Evolutionary conservation across 2,329 filamentous ascomycete species (phyloP).

Genomic region (Didymosphaeria variabile): DNA sequence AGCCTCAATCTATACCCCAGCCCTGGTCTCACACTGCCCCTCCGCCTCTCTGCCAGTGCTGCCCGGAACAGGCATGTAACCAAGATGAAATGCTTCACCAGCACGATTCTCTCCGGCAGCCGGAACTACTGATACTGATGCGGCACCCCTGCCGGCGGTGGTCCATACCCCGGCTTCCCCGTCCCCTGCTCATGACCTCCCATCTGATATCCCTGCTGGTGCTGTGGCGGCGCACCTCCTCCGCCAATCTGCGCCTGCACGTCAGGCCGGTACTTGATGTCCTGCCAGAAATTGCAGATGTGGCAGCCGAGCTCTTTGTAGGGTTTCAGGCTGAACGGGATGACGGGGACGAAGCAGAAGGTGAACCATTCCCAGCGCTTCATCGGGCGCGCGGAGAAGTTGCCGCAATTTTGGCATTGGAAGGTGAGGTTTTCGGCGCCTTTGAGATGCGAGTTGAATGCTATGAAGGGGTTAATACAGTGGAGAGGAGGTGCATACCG

Average conservation of each 20-base stretch:
- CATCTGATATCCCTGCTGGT: constrained; percentile 36
- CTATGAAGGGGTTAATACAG: constrained; percentile 35
- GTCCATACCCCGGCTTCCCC: constrained; percentile 17
- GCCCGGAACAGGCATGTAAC: background rate
- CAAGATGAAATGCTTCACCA: background rate
- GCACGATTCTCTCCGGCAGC: no score
- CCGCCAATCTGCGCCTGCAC: constrained; percentile 44
- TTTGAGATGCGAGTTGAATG: constrained; percentile 56
- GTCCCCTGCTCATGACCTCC: constrained; percentile 25
- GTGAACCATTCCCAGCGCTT: constrained; percentile 74
- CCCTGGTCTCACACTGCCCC: background rate
- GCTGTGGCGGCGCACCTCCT: constrained; percentile 12
- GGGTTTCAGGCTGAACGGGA: constrained; percentile 71
- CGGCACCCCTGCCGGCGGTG: constrained; percentile 33
- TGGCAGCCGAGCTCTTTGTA: constrained; percentile 73
- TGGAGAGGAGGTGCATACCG: background rate
- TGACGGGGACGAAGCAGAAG: constrained; percentile 78
- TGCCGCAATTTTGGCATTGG: constrained; percentile 63
- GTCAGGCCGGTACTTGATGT: constrained; percentile 55
- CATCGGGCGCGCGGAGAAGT: constrained; percentile 54
- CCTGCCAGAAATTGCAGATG: constrained; percentile 79
- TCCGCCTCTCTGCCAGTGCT: background rate
- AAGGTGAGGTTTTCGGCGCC: constrained; percentile 61
- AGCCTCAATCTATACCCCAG: background rate
- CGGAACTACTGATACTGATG: constrained; percentile 33